Evolutionary conservation across 2,329 filamentous ascomycete species (phyloP), one percentile per base, ranked within the genome.

Genomic region (Xylariaceae sp.): DNA sequence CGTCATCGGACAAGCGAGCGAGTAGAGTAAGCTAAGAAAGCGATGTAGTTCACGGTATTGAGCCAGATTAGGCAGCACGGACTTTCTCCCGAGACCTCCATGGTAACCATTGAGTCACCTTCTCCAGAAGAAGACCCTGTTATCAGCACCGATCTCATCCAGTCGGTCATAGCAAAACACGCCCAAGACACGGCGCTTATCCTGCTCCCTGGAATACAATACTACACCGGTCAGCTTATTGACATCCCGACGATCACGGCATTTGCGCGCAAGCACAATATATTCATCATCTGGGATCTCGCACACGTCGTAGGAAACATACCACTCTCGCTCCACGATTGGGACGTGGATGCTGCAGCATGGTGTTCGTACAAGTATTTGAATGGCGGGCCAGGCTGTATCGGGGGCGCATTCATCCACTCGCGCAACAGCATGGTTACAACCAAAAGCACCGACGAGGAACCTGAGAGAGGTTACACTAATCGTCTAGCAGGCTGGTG

Each of bases 281-380:
- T 93, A 53, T 77, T 84, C 35, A 82, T 91, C 44, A 88, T 89
- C 53, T 93, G 88, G 88, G 89, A 93, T 70, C 84, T 91, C 51
- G 89, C 89, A 0, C 89, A 93, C 71, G 88, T 88, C 2, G 87
- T 82, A 13, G 89, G 89, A 15, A 93, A 93, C 68, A 87, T 92
- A 1, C 84, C 86, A 1, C 73, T 92, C 17, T 75, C 81, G 55
- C 78, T 93, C 7, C 88, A 91, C 69, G 85, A 88, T 66, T 92
- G 89, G 89, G 80, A 88, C 57, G 88, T 92, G 47, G 89, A 93
- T 70, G 91, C 77, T 1, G 89, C 89, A 4, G 87, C 80, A 7
- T 93, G 89, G 89, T 93, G 89, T 71, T 87, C 82, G 60, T 93
- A 93, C 77, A 93, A 93, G 73, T 93, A 92, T 72, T 80, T 93